phyloP scores from a whole-genome alignment of 2,329 filamentous ascomycete genomes.

The Fusarium setosum region DNA sequence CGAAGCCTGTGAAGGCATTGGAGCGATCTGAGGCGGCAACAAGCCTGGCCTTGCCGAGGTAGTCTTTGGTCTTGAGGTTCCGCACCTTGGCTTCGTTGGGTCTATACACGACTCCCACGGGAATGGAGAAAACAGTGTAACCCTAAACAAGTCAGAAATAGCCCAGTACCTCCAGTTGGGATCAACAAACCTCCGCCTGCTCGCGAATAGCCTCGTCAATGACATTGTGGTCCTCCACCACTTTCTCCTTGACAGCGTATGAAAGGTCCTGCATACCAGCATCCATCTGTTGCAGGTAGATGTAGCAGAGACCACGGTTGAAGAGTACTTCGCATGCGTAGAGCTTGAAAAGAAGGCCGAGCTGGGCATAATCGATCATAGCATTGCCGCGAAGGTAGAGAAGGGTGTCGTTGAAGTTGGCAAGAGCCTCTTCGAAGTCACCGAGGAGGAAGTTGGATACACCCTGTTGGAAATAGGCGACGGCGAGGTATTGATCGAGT shows the following conservation, averaged over 20 bases:
- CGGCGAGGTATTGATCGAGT: conserved; percentile 93
- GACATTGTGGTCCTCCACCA: conserved; percentile 95
- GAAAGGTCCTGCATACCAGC: conserved; percentile 90
- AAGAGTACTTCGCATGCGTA: conserved; percentile 98
- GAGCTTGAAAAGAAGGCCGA: conserved; percentile 94
- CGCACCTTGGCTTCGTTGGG: conserved; percentile 98
- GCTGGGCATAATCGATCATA: conserved; percentile 96
- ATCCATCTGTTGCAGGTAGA: conserved; percentile 93
- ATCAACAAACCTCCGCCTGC: conserved; percentile 80
- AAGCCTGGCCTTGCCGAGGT: conserved; percentile 93
- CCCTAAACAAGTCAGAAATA: conserved; percentile 67
- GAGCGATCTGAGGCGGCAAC: conserved; percentile 86
- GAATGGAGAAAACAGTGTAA: conserved; percentile 98
- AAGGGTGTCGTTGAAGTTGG: conserved; percentile 98
- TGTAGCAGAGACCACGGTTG: conserved; percentile 96
- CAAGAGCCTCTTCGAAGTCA: conserved; percentile 96
- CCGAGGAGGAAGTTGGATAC: conserved; percentile 98
- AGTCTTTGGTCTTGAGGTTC: conserved; percentile 97
- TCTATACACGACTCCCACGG: conserved; percentile 92
- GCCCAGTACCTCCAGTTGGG: too few species aligned
- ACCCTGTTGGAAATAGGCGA: conserved; percentile 98
- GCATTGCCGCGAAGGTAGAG: conserved; percentile 95
- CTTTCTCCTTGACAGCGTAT: conserved; percentile 95
- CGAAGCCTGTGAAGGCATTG: conserved; percentile 86
- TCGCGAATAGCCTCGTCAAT: conserved; percentile 97